Evolutionary conservation across 345 rosid genomes (phyloP).

Genomic region (Toxicodendron radicans): DNA sequence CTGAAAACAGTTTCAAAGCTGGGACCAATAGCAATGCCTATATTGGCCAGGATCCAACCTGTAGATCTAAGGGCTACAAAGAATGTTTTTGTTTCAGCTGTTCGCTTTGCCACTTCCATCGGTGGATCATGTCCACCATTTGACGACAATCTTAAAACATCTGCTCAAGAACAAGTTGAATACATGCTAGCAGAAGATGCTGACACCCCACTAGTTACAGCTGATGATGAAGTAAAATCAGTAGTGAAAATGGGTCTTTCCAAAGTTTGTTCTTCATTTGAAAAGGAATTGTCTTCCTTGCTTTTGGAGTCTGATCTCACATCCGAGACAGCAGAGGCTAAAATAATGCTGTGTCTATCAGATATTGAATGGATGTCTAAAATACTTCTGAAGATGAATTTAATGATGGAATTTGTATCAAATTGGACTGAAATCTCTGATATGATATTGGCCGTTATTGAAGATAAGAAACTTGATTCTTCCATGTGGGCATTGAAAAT

Average conservation of each 20-base stretch:
- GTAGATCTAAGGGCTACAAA: constrained; percentile 52
- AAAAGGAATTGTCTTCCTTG: constrained; percentile 49
- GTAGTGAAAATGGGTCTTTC: constrained; percentile 56
- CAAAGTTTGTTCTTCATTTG: constrained; percentile 50
- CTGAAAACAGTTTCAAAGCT: constrained; percentile 35
- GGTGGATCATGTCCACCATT: constrained; percentile 55
- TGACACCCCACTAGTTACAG: constrained; percentile 50
- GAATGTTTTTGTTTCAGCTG: constrained; percentile 70
- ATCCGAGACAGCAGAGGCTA: constrained; percentile 36
- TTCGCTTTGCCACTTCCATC: constrained; percentile 69
- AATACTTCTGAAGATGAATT: constrained; percentile 66
- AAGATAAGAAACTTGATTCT: constrained; percentile 56
- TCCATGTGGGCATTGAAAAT: constrained; percentile 67
- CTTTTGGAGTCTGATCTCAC: constrained; percentile 36
- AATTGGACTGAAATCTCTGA: constrained; percentile 64
- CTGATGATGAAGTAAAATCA: constrained; percentile 71
- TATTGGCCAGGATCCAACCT: constrained; percentile 51
- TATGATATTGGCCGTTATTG: constrained; percentile 46
- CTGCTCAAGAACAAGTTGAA: constrained; percentile 92
- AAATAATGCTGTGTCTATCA: constrained; percentile 37
- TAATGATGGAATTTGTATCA: constrained; percentile 80
- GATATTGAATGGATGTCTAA: constrained; percentile 87
- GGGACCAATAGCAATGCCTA: constrained; percentile 56
- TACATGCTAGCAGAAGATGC: constrained; percentile 78
- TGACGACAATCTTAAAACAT: constrained; percentile 63